Conservation (phyloP, 2,329 filamentous ascomycete species). For the Tolypocladium pustulatum region DNA sequence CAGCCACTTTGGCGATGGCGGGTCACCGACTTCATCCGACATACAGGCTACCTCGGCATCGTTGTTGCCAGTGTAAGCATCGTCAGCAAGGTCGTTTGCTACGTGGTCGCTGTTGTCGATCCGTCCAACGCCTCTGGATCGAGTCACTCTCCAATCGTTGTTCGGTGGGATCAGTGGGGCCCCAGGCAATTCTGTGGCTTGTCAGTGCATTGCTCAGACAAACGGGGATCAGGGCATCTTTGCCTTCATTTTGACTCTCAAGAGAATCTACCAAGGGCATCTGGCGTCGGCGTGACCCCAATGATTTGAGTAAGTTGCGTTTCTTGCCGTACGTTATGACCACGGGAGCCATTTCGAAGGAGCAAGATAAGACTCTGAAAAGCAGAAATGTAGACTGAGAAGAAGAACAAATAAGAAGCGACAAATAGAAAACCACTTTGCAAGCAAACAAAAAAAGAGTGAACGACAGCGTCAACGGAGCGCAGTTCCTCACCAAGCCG, state of each 20-base stretch:
- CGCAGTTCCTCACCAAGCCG: neutral
- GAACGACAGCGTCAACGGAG: neutral
- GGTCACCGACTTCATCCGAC: neutral
- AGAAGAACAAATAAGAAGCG: neutral
- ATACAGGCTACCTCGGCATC: neutral
- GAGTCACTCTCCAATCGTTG: constrained; percentile 5
- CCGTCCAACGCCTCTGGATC: constrained; percentile 1
- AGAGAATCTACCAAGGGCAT: constrained; percentile 8
- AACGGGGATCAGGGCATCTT: neutral
- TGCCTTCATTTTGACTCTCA: constrained; percentile 10
- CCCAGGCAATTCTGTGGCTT: neutral
- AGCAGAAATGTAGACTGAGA: neutral
- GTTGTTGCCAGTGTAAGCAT: constrained; percentile 5
- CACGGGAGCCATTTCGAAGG: constrained; percentile 13
- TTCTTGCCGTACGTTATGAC: constrained; percentile 19
- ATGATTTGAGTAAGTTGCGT: constrained; percentile 13
- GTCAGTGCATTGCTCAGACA: neutral
- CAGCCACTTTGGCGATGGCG: neutral
- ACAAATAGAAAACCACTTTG: neutral
- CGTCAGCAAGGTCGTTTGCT: constrained; percentile 18
- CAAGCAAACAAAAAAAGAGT: neutral
- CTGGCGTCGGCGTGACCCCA: constrained; percentile 15
- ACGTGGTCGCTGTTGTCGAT: constrained; percentile 13
- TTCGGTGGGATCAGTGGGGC: constrained; percentile 1
- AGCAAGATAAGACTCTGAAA: neutral